Conservation (phyloP, 805 yeast species). For the Starmerella riodocensis region DNA sequence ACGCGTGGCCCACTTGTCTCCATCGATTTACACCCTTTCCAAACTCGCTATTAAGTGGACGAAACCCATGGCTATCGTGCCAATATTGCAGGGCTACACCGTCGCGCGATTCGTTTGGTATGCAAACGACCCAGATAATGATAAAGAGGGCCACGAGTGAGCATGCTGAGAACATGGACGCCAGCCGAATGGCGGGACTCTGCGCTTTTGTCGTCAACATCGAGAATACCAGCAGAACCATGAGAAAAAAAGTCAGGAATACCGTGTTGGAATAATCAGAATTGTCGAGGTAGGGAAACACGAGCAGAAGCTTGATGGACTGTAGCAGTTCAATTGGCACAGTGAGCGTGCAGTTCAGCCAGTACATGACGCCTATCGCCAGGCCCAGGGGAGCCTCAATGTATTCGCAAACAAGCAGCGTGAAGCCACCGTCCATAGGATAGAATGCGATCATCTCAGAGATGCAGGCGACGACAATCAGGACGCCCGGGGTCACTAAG, state of each 20-base stretch:
- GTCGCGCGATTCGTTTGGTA: not conserved
- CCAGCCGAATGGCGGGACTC: conserved; percentile 6
- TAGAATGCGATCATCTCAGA: conserved; percentile 41
- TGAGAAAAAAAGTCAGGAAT: conserved; percentile 15
- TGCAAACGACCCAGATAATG: conserved; percentile 3
- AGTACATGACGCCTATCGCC: conserved; percentile 39
- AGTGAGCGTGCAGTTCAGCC: conserved; percentile 33
- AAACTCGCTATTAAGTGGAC: not conserved
- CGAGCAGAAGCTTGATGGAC: conserved; percentile 55
- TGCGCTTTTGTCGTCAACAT: conserved; percentile 3
- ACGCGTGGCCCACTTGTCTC: conserved; percentile 10
- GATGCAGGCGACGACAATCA: conserved; percentile 15
- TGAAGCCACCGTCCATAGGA: conserved; percentile 52
- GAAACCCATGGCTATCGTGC: conserved; percentile 2
- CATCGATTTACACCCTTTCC: conserved; percentile 3
- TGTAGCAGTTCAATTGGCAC: conserved; percentile 69
- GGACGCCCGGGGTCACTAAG: conserved; percentile 7
- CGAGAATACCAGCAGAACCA: conserved; percentile 4
- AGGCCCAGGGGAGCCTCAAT: conserved; percentile 45
- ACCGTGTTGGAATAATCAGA: conserved; percentile 26
- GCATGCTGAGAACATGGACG: conserved; percentile 3
- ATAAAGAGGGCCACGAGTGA: conserved; percentile 1
- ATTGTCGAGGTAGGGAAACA: conserved; percentile 38
- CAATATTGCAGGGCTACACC: conserved; percentile 1
- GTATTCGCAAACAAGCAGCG: conserved; percentile 46